Evolutionary conservation across 805 yeast genomes (phyloP), one percentile per base, ranked within the genome.

Genomic region (Metahyphopichia silvanorum): DNA sequence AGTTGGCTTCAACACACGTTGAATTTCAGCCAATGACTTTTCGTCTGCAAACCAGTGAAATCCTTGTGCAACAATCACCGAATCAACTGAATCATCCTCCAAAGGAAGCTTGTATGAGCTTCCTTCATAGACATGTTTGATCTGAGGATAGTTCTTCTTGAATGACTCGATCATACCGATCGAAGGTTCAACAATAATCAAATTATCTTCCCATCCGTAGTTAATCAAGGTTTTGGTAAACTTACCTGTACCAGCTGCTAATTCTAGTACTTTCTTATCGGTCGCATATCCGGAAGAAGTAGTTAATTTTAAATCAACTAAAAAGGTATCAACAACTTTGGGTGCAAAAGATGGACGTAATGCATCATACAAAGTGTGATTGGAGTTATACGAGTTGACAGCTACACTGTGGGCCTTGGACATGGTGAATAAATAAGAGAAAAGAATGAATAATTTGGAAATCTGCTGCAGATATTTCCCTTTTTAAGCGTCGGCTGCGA

Each of bases 161-260:
- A 79, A 76, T 7, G 71, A 51, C 14, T 55, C 57, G 13, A 74
- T 51, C 85, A 79, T 79, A 1, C 84, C 84, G 27, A 45, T 37
- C 19, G 78, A 67, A 11, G 83, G 81, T 38, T 79, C 84, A 6
- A 74, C 75, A 1, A 72, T 71, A 3, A 55, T 43, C 25, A 75
- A 42, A 24, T 65, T 57, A 21, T 50, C 54, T 0, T 39, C 24
- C 57, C 69, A 65, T 2, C 76, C 75, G 27, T 52, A 45, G 13
- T 49, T 46, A 2, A 59, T 53, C 16, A 79, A 51, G 26, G 66
- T 56, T 17, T 50, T 53, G 2, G 83, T 78, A 57, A 78, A 79
- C 42, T 77, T 77, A 7, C 85, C 84, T 0, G 84, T 79, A 0
- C 84, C 85, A 10, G 76, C 72, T 2, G 81, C 85, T 14, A 79